These are phyloP conservation scores for Monosporascus cannonballus DNA, from an alignment of 2,329 filamentous ascomycete genomes.

Conservation along the genomic window DNA sequence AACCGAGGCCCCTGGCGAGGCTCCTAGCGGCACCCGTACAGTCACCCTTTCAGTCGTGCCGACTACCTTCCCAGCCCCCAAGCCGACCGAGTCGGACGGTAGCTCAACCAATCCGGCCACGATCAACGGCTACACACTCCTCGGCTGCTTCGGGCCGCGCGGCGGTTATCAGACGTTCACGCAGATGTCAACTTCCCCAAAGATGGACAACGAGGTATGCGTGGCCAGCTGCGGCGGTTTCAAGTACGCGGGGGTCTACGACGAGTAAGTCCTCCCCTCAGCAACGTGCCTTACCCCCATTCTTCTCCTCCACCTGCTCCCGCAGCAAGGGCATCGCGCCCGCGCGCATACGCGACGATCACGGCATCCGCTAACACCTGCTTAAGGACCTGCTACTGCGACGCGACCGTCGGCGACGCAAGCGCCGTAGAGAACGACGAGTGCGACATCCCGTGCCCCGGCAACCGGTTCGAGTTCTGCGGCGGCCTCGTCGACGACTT, in stretches of 20 bases:
- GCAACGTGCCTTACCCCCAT: background rate
- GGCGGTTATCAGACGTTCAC: conserved; percentile 31
- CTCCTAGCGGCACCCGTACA: conserved; percentile 19
- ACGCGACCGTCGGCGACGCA: conserved; percentile 33
- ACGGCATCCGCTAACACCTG: background rate
- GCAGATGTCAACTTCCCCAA: conserved; percentile 17
- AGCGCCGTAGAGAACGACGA: conserved; percentile 25
- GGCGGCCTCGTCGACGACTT: conserved; percentile 28
- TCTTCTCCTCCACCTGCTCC: background rate
- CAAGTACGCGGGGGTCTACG: conserved; percentile 34
- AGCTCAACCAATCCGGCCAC: conserved; percentile 9
- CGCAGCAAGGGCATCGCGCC: background rate
- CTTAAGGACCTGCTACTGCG: conserved; percentile 38
- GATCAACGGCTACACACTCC: conserved; percentile 15
- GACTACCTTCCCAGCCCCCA: conserved; percentile 10
- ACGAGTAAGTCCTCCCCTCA: conserved; percentile 17
- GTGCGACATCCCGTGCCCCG: conserved; percentile 37
- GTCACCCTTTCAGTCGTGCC: conserved; percentile 16
- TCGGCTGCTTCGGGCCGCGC: conserved; percentile 35
- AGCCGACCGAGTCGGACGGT: conserved; percentile 12
- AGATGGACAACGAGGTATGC: conserved; percentile 36
- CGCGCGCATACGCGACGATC: background rate
- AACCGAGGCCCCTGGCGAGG: background rate
- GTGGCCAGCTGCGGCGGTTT: conserved; percentile 28
- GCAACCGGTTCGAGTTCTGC: conserved; percentile 33